Conservation (phyloP, 2,329 filamentous ascomycete genomes). For the Verticillium zaregamsianum region DNA sequence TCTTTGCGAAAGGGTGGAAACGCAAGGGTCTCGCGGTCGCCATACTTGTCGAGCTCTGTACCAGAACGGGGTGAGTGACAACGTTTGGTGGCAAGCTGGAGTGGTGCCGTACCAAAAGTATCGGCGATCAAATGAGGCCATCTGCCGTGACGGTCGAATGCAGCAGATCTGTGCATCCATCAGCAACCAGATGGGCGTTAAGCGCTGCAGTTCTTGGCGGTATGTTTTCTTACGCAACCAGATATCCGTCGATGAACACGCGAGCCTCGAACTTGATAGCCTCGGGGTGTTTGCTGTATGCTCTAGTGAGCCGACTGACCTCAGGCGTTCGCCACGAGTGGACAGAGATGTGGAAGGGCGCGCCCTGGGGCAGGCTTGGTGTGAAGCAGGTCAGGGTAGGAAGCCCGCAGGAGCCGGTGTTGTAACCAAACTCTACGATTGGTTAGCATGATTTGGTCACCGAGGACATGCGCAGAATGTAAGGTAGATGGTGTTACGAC, state of each 20-base stretch:
- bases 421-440: conserved; percentile 47
- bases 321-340: conserved; percentile 67
- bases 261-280: conserved; percentile 60
- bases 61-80: too few relatives aligned
- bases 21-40: conserved; percentile 55
- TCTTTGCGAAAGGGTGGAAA: conserved; percentile 72
- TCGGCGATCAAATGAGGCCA: conserved; percentile 48
- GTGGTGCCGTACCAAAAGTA: conserved; percentile 31
- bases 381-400: conserved; percentile 70
- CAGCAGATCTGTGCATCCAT: conserved; percentile 41
- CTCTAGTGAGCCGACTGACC: conserved; percentile 52
- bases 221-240: conserved; percentile 51
- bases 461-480: too few relatives aligned
- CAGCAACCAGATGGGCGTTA: too few relatives aligned
- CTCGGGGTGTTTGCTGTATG: conserved; percentile 52
- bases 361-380: conserved; percentile 54
- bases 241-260: conserved; percentile 63
- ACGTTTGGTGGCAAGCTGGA: too few relatives aligned
- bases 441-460: neutral
- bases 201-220: too few relatives aligned
- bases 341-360: conserved; percentile 67
- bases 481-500: neutral
- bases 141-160: conserved; percentile 44
- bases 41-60: conserved; percentile 50
- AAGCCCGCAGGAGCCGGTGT: conserved; percentile 44